Evolutionary conservation across 2,329 filamentous ascomycete species (phyloP).

Genomic region (Leptographium galeiforme): DNA sequence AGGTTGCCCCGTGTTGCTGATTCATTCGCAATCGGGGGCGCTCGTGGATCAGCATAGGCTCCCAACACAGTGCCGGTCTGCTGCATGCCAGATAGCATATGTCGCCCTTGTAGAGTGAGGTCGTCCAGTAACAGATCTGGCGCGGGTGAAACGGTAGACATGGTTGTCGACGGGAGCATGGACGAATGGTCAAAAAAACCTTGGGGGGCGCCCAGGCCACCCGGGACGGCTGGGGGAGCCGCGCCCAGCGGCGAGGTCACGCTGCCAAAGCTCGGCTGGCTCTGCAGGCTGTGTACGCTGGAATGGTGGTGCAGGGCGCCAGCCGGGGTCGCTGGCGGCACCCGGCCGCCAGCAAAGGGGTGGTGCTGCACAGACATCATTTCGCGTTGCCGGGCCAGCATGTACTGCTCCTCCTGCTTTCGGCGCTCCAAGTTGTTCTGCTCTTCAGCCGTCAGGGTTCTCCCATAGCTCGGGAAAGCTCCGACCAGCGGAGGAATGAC

Average conservation of each 20-base stretch:
- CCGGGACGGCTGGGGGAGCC: constrained; percentile 35
- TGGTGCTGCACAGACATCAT: constrained; percentile 59
- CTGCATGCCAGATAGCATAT: constrained; percentile 33
- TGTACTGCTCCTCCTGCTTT: constrained; percentile 95
- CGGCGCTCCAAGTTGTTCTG: constrained; percentile 92
- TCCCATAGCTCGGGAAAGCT: constrained; percentile 91
- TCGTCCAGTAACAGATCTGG: constrained; percentile 53
- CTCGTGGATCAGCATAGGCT: constrained; percentile 21
- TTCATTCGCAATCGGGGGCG: constrained; percentile 24
- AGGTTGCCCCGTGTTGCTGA: constrained; percentile 30
- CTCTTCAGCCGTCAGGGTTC: constrained; percentile 91
- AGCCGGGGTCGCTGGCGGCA: constrained; percentile 20
- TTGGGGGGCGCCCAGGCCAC: constrained; percentile 42
- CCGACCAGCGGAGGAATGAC: constrained; percentile 81
- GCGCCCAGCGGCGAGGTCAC: constrained; percentile 74
- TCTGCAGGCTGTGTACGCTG: constrained; percentile 89
- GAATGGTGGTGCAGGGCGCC: constrained; percentile 71
- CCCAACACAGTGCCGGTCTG: constrained; percentile 18
- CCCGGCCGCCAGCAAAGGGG: constrained; percentile 4
- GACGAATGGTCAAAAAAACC: constrained; percentile 56
- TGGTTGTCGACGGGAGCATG: constrained; percentile 24
- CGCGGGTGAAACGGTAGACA: constrained; percentile 30
- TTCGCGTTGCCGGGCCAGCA: constrained; percentile 93
- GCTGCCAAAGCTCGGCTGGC: constrained; percentile 90
- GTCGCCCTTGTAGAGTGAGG: constrained; percentile 40